Percentiles rank a stretch among this genome's conserved stretches.
Evolutionary conservation across 306 rosid species (phyloP).

Genomic region (Hippophae gyantsensis): DNA sequence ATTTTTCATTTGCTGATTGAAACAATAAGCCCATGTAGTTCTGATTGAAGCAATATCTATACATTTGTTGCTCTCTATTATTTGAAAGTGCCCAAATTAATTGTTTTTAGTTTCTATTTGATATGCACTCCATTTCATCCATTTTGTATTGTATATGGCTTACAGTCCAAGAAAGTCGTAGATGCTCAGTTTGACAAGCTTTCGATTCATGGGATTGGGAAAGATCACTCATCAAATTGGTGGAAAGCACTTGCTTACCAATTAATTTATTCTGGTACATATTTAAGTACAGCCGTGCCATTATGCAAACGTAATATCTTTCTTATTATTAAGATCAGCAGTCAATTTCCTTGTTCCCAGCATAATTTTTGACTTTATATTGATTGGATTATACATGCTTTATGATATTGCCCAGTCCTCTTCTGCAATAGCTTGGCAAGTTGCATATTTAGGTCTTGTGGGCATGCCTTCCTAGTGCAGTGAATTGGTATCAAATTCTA

Average conservation of each 20-base stretch:
- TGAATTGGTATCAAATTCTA: background rate
- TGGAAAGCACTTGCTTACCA: conserved; percentile 84
- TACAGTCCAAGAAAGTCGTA: conserved; percentile 59
- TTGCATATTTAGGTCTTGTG: background rate
- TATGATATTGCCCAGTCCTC: background rate
- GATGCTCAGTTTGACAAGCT: conserved; percentile 68
- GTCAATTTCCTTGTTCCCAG: background rate
- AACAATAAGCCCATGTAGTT: no score
- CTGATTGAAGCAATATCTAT: no score
- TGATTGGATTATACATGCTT: background rate
- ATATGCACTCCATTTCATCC: background rate
- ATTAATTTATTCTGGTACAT: conserved; percentile 55
- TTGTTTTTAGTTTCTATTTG: background rate
- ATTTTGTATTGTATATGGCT: conserved; percentile 1
- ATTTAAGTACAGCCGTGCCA: conserved; percentile 8
- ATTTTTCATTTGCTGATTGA: no score
- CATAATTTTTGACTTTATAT: background rate
- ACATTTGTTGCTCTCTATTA: no score
- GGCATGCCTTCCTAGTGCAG: background rate
- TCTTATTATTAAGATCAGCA: background rate
- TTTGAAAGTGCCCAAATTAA: no score
- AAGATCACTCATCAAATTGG: conserved; percentile 65
- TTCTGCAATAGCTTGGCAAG: conserved; percentile 1
- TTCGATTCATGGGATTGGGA: conserved; percentile 92
- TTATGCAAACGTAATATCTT: background rate